These are phyloP conservation scores for Pseudocercospora cruenta DNA, from an alignment of 2,329 filamentous ascomycete species.

Conservation along the genomic window DNA sequence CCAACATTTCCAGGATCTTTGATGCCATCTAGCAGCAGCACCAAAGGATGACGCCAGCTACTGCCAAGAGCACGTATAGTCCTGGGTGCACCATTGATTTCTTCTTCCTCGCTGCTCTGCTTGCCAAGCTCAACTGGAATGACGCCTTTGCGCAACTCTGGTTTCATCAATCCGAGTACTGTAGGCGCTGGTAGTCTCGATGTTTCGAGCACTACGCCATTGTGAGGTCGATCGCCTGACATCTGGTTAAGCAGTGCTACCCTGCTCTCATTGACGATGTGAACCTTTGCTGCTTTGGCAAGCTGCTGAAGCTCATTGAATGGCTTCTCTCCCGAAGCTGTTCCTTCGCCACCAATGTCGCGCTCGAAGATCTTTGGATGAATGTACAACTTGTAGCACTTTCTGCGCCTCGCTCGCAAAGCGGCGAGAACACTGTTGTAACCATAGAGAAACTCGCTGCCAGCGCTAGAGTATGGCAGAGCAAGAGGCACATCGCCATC, in stretches of 20 bases:
- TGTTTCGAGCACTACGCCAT: slow-evolving; percentile 84
- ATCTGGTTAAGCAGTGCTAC: slow-evolving; percentile 70
- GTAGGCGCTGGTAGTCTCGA: slow-evolving; percentile 72
- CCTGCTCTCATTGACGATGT: slow-evolving; percentile 61
- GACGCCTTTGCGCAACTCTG: slow-evolving; percentile 43
- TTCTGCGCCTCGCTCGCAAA: slow-evolving; percentile 68
- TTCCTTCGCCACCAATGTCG: slow-evolving; percentile 14
- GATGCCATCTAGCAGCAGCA: slow-evolving; percentile 75
- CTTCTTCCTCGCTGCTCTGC: slow-evolving; percentile 70
- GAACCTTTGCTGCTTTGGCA: slow-evolving; percentile 49
- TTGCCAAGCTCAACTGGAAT: slow-evolving; percentile 65
- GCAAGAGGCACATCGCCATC: slow-evolving; percentile 43
- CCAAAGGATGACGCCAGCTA: slow-evolving; percentile 64
- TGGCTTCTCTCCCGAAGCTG: slow-evolving; percentile 20
- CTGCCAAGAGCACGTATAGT: slow-evolving; percentile 53
- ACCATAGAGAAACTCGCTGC: slow-evolving; percentile 91
- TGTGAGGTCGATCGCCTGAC: slow-evolving; percentile 81
- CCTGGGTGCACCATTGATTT: slow-evolving; percentile 69
- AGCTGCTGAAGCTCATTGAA: slow-evolving; percentile 24
- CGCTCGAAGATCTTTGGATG: slow-evolving; percentile 33
- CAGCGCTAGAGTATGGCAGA: slow-evolving; percentile 77
- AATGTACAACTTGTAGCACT: slow-evolving; percentile 83
- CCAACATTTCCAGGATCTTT: slow-evolving; percentile 85
- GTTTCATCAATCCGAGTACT: slow-evolving; percentile 36
- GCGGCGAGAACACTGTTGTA: slow-evolving; percentile 79